Conservation (phyloP, 768 basidiomycete species). For the Daedaleopsis nitida region DNA sequence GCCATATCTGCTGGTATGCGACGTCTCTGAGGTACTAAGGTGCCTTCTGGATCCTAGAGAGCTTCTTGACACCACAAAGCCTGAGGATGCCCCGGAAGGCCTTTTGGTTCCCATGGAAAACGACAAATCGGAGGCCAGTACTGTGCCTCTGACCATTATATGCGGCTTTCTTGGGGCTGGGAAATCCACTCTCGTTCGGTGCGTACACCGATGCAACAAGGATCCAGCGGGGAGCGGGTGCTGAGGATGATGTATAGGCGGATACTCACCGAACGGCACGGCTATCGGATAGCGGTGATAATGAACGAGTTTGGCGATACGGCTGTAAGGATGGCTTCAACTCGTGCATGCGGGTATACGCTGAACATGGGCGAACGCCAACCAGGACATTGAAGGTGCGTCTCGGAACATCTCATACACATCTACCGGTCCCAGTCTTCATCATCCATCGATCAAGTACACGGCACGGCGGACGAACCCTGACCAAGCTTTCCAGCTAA, state of each 20-base stretch:
- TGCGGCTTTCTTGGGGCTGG: slow-evolving; percentile 95
- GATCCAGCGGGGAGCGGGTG: neutral
- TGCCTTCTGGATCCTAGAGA: neutral
- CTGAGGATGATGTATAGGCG: slow-evolving; percentile 46
- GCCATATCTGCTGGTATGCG: slow-evolving; percentile 22
- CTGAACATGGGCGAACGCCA: slow-evolving; percentile 7
- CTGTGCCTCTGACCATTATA: slow-evolving; percentile 89
- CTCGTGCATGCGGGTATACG: neutral
- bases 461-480: neutral
- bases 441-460: neutral
- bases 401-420: neutral
- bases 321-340: slow-evolving; percentile 54
- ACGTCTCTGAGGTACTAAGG: neutral
- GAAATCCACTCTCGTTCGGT: slow-evolving; percentile 91
- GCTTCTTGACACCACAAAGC: slow-evolving; percentile 16
- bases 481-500: slow-evolving; percentile 54
- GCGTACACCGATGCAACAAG: slow-evolving; percentile 24
- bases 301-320: slow-evolving; percentile 99
- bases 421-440: neutral
- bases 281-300: slow-evolving; percentile 94
- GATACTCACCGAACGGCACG: slow-evolving; percentile 91
- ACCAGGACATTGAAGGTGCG: slow-evolving; percentile 89
- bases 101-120: slow-evolving; percentile 3
- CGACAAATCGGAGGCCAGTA: slow-evolving; percentile 11
- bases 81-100: slow-evolving; percentile 2